Percentiles rank a stretch among this genome's conserved stretches.
Evolutionary conservation across 768 basidiomycete species (phyloP).

Genomic region (Tubosaeta sp.): DNA sequence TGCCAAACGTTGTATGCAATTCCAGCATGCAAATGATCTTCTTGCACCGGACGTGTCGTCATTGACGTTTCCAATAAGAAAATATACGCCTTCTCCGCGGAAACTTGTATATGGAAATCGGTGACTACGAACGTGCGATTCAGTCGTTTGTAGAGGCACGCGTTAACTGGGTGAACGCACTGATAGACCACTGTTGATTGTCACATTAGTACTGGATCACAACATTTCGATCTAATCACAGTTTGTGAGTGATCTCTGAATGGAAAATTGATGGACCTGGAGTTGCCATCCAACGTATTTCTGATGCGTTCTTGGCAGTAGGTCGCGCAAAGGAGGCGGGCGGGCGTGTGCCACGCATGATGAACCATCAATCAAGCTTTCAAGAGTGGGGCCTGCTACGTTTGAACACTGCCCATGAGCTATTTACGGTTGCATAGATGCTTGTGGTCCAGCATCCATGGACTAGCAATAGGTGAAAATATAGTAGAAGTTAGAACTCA

Average conservation of each 20-base stretch:
- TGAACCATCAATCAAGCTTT: no score
- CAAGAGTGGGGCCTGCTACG: no score
- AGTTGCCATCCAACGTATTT: background rate
- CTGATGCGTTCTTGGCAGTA: background rate
- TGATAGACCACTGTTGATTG: background rate
- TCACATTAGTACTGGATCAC: background rate
- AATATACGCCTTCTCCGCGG: background rate
- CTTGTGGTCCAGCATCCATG: no score
- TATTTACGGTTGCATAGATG: no score
- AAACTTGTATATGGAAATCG: background rate
- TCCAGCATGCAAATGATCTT: background rate
- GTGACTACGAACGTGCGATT: background rate
- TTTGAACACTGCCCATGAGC: no score
- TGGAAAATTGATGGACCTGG: background rate
- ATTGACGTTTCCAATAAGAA: background rate
- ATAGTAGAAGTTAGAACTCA: no score
- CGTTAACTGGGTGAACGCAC: background rate
- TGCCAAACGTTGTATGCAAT: background rate
- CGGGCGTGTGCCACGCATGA: background rate
- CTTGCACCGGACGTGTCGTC: background rate
- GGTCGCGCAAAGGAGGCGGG: background rate
- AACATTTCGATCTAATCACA: no score
- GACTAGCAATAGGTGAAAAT: no score
- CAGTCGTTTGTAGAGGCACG: background rate
- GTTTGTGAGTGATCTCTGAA: background rate